phyloP scores from a whole-genome alignment of 2,329 filamentous ascomycete species.

The Aspergillus bombycis region DNA sequence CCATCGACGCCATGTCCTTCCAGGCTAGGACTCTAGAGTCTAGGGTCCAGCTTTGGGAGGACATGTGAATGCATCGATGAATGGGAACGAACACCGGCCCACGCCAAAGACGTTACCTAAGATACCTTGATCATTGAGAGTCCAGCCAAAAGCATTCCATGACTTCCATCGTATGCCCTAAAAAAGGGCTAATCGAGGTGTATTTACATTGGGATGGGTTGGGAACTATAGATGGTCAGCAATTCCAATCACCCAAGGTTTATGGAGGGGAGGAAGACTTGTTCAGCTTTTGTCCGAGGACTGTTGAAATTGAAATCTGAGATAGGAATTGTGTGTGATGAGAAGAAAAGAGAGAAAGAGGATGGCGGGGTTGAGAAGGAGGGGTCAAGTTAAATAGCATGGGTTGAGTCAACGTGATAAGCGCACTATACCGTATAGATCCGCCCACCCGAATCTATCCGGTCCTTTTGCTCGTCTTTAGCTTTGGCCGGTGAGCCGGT shows the following conservation, averaged over 20 bases:
- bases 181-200: conserved; percentile 14
- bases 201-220: conserved; percentile 29
- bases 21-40: not conserved
- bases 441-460: conserved; percentile 11
- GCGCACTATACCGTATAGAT: conserved; percentile 3
- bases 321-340: conserved; percentile 11
- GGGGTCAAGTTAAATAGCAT: conserved; percentile 41
- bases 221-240: conserved; percentile 14
- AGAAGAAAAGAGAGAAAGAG: conserved; percentile 15
- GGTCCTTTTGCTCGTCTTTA: not conserved
- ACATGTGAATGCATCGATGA: conserved; percentile 14
- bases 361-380: conserved; percentile 20
- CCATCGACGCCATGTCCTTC: conserved; percentile 10
- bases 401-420: conserved; percentile 3
- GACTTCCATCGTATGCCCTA: conserved; percentile 37
- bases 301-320: conserved; percentile 8
- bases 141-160: conserved; percentile 45
- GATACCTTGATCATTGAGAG: conserved; percentile 53
- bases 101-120: conserved; percentile 56
- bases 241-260: not conserved
- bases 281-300: conserved; percentile 12
- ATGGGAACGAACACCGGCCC: conserved; percentile 65
- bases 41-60: conserved; percentile 7
- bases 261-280: conserved; percentile 24
- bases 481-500: conserved; percentile 13